Conservation (phyloP, 768 basidiomycete genomes). For the Podaxis sp. region DNA sequence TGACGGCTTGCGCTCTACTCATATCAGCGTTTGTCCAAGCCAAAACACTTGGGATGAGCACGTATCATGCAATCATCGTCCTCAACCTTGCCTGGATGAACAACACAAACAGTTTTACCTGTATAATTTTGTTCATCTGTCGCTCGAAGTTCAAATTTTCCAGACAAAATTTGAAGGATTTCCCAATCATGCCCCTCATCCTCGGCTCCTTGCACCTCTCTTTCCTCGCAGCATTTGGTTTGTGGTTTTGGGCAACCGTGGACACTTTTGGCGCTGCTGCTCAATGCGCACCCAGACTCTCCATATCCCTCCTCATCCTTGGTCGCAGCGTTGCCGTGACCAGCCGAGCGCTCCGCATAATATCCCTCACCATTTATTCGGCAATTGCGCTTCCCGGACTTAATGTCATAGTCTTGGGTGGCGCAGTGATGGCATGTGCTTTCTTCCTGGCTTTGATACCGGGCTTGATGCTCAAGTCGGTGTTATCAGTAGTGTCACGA, state of each 20-base stretch:
- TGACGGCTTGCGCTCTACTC: constrained; percentile 26
- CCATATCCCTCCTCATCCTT: background rate
- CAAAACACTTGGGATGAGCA: constrained; percentile 13
- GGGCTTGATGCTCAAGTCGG: too few relatives aligned
- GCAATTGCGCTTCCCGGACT: background rate
- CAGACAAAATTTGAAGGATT: too few relatives aligned
- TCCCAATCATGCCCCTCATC: background rate
- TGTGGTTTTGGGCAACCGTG: constrained; percentile 17
- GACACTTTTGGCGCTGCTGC: background rate
- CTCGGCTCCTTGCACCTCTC: constrained; percentile 15
- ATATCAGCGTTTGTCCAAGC: constrained; percentile 25
- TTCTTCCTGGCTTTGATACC: too few relatives aligned
- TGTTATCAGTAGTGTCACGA: too few relatives aligned
- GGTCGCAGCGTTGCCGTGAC: background rate
- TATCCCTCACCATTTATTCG: background rate
- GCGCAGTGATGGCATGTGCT: background rate
- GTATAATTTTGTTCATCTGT: constrained; percentile 11
- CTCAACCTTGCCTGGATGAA: constrained; percentile 29
- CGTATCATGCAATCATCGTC: constrained; percentile 24
- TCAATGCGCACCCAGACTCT: background rate
- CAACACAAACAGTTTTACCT: constrained; percentile 21
- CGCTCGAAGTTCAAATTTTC: too few relatives aligned
- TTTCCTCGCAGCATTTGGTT: constrained; percentile 12
- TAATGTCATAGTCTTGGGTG: background rate
- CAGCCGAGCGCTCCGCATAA: background rate